A percentile compares a stretch with the other conserved stretches of the same genome.
These are phyloP conservation scores for Canna indica DNA, from an alignment of 176 grass and related monocot species.

Conservation along the genomic window DNA sequence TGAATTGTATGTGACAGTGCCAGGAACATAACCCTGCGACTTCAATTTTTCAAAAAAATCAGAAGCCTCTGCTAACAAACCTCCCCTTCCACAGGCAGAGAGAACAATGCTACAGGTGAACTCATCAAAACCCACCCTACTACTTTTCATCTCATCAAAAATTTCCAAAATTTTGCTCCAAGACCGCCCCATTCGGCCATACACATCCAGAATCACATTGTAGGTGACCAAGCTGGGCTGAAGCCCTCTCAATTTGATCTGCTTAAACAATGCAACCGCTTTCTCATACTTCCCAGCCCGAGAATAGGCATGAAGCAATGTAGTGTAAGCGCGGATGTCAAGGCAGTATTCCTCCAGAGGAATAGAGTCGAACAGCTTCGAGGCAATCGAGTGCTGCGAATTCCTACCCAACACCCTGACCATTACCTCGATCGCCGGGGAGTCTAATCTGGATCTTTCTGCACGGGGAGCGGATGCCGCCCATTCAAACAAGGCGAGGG, in stretches of 20 bases:
- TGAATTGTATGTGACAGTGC: constrained; percentile 66
- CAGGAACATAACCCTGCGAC: constrained; percentile 39
- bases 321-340: constrained; percentile 75
- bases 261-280: constrained; percentile 46
- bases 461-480: constrained; percentile 23
- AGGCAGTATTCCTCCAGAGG: constrained; percentile 34
- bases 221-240: constrained; percentile 74
- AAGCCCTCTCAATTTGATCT: constrained; percentile 43
- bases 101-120: constrained; percentile 89
- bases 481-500: constrained; percentile 55
- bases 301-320: constrained; percentile 57
- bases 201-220: constrained; percentile 88
- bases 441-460: constrained; percentile 20
- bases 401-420: constrained; percentile 37
- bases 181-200: constrained; percentile 64
- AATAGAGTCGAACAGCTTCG: constrained; percentile 60
- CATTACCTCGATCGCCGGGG: constrained; percentile 51
- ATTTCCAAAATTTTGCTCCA: constrained; percentile 52
- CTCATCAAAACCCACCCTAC: constrained; percentile 36
- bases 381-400: constrained; percentile 35
- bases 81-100: constrained; percentile 50
- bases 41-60: constrained; percentile 61
- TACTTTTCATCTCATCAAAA: constrained; percentile 50
- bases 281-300: constrained; percentile 40
- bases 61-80: constrained; percentile 45